Percentiles rank a stretch among this genome's conserved stretches.
Conservation (phyloP, 225 moss, liverwort and hornwort species). For the Pleurozium schreberi region DNA sequence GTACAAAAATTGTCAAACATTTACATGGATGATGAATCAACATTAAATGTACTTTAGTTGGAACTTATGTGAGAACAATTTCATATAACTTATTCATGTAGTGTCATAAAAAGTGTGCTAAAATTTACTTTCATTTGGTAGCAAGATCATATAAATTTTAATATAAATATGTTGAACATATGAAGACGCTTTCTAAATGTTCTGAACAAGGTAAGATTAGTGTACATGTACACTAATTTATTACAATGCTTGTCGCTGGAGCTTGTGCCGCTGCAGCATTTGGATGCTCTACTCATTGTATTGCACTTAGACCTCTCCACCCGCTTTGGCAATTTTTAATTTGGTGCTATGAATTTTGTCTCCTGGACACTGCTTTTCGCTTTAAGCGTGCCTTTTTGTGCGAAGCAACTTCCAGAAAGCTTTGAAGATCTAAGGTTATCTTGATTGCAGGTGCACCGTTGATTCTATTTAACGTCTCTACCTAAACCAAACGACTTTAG, state of each 20-base stretch:
- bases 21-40: not conserved
- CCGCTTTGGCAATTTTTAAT: not conserved
- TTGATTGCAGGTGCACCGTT: not conserved
- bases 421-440: not conserved
- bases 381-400: not conserved
- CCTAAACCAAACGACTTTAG: not conserved
- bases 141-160: not conserved
- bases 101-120: not conserved
- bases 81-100: not conserved
- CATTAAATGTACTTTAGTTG: not conserved
- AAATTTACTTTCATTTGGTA: not conserved
- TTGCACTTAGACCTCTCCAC: not conserved
- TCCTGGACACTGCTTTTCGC: not conserved
- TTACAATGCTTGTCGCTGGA: constrained; percentile 29
- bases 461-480: not conserved
- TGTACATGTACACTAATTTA: not conserved
- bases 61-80: not conserved
- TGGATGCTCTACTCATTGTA: constrained; percentile 17
- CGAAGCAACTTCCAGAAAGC: not conserved
- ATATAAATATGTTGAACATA: not conserved
- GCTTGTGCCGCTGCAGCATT: constrained; percentile 7
- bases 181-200: not conserved
- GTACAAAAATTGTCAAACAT: not conserved
- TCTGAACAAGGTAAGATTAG: not conserved
- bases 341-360: not conserved